Evolutionary conservation across 2,329 filamentous ascomycete species (phyloP), one percentile per base, ranked within the genome.

Genomic region (Nemania abortiva): DNA sequence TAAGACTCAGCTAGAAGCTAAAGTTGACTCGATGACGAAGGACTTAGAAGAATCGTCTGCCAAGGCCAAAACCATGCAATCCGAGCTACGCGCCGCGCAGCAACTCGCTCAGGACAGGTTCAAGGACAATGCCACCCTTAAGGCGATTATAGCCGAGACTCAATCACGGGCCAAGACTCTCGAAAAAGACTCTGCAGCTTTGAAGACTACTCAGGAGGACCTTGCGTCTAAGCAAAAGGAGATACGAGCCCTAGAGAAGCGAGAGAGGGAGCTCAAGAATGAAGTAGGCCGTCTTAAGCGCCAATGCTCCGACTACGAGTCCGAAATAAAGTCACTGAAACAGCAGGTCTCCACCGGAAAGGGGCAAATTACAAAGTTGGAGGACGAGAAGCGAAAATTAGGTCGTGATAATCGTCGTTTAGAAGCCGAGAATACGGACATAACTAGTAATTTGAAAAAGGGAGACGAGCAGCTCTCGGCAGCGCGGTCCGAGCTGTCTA

Each of bases 91-190:
- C 1, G 94, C 94, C 1, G 92, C 95, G 0, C 91, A 98, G 78
- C 90, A 97, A 80, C 87, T 98, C 13, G 94, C 96, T 0, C 91
- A 97, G 69, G 91, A 89, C 18, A 88, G 96, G 34, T 98, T 94
- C 84, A 97, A 94, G 79, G 95, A 98, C 68, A 83, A 98, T 1
- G 91, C 90, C 0, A 92, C 97, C 31, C 83, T 97, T 54, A 88
- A 91, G 22, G 92, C 95, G 70, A 85, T 95, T 2, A 81, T 98
- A 34, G 91, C 94, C 73, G 97, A 96, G 78, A 88, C 92, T 0
- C 95, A 98, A 76, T 92, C 94, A 0, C 95, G 99, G 80, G 83
- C 98, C 27, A 92, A 91, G 78, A 90, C 84, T 53, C 85, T 98
- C 22, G 89, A 93, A 7, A 89, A 91, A 57, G 95, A 98, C 74